A percentile compares a stretch with the other conserved stretches of the same genome.
phyloP scores from a whole-genome alignment of 2,329 filamentous ascomycete species.

The Aaosphaeria arxii region DNA sequence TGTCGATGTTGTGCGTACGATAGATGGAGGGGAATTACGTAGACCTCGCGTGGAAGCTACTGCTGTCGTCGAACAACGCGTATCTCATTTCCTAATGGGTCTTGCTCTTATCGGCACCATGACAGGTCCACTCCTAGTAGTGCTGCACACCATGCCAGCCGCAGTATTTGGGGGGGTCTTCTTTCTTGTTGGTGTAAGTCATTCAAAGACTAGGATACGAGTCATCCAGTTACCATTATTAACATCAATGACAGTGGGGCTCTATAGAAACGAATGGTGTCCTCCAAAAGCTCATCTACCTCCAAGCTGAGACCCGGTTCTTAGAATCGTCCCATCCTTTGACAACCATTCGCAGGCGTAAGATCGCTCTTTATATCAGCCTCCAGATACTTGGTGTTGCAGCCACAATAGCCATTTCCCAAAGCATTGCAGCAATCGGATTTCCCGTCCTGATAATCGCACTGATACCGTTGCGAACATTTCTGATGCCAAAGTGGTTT shows the following conservation, averaged over 20 bases:
- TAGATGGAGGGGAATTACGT: constrained; percentile 42
- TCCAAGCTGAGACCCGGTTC: constrained; percentile 47
- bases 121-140: constrained; percentile 51
- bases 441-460: constrained; percentile 56
- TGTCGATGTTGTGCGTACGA: constrained; percentile 37
- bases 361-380: constrained; percentile 49
- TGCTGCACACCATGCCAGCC: constrained; percentile 51
- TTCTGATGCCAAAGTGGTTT: constrained; percentile 51
- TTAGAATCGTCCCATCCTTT: constrained; percentile 47
- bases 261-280: constrained; percentile 39
- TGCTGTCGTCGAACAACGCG: constrained; percentile 51
- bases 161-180: constrained; percentile 54
- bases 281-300: constrained; percentile 43
- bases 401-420: constrained; percentile 53
- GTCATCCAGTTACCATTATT: constrained; percentile 1
- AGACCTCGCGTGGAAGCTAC: constrained; percentile 44
- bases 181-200: constrained; percentile 51
- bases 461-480: constrained; percentile 53
- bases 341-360: constrained; percentile 39
- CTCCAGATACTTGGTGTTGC: constrained; percentile 50
- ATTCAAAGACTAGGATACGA: not conserved
- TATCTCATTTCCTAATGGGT: constrained; percentile 54
- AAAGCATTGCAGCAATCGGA: constrained; percentile 56
- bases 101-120: constrained; percentile 54
- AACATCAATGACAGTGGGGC: constrained; percentile 32